Evolutionary conservation across 2,329 filamentous ascomycete genomes (phyloP), one percentile per base, ranked within the genome.

Genomic region (Clonostachys solani): DNA sequence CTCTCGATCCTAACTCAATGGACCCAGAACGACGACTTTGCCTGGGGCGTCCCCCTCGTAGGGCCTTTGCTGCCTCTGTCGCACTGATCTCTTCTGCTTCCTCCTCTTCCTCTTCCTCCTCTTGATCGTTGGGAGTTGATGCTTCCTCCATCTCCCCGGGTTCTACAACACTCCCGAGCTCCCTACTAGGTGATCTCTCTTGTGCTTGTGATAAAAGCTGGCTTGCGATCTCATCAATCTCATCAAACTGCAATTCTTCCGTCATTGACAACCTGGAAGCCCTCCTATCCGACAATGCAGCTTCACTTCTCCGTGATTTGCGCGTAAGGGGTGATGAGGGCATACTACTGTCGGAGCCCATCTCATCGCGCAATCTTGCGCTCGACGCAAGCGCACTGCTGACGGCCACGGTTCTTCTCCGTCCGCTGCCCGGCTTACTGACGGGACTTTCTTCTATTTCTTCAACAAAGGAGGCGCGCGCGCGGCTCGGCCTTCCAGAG

Each of bases 351-450:
- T 63, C 60, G 2, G 59, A 56, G 18, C 56, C 54, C 1, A 75
- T 46, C 1, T 68, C 60, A 46, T 67, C 62, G 41, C 75, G 71
- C 15, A 80, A 56, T n/a, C 67, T 65, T 1, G 65, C 60, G 18
- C 68, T 73, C 4, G 68, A 73, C 2, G 63, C 66, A 8, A 70
- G 49, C 2, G 63, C 62, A 1, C 61, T 64, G 34, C 60, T 62
- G 8, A 63, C 55, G 13, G 58, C 61, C 13, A 77, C 56, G 5
- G 58, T 66, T 23, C 71, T 68, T 43, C 77, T 64, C 9, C 69
- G 71, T 2, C 78, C 80, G 52, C 77, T 82, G 3, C 79, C 80
- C 1, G 79, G 80, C 13, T 77, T 78, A 52, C 76, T 60, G 9
- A 55, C 62, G 1, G 81, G 80, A 47, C 78, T 81, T 55, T 83